Base-by-base conservation (phyloP, 352 stramenopile genomes). In the Salisapilia sapeloensis region DNA sequence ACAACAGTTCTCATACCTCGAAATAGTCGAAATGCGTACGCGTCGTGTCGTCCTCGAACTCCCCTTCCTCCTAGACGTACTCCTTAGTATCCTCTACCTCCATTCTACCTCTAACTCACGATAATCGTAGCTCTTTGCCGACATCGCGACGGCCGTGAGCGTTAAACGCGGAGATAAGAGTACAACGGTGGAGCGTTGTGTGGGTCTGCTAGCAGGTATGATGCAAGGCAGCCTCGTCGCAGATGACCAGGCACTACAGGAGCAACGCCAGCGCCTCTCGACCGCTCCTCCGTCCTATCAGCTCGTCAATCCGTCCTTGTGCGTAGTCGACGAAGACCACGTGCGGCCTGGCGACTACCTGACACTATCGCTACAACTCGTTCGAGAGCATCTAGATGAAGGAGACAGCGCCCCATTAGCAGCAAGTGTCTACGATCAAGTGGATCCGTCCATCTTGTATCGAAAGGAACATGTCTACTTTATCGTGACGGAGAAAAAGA, bases 391-490 rank as follows among this genome's bases (percentile, higher is more conserved):
- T 30, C 29, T 85, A 7, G 38, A 45, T 17, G 25, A 29, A 3
- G 52, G 52, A 5, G 50, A 61, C 17, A 47, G 39, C 19, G 66
- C 72, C n/a, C 44, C 61, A 3, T 46, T 71, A 11, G 63, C 69
- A 11, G 48, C 60, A 24, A 85, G 69, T 8, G 52, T 83, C 24
- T 84, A 75, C 35, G 72, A 85, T 31, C 53, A 71, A 18, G 65
- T 82, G 4, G 65, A 83, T 34, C 48, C 60, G 2, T 58, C 51
- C 42, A 75, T 43, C 18, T 60, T 60, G 31, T 85, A 82, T 36
- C 63, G 69, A 18, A 78, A 79, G 46, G 72, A 85, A 28, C 56
- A 79, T 24, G 24, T 82, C 16, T 89, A 66, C 66, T 59, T 83
- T 24, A 29, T 83, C 5, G 56, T 83, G 16, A 47, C 66, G 24